A percentile compares a stretch with the other conserved stretches of the same genome.
phyloP scores from a whole-genome alignment of 2,329 filamentous ascomycete species.

The Lasiodiplodia citricola region DNA sequence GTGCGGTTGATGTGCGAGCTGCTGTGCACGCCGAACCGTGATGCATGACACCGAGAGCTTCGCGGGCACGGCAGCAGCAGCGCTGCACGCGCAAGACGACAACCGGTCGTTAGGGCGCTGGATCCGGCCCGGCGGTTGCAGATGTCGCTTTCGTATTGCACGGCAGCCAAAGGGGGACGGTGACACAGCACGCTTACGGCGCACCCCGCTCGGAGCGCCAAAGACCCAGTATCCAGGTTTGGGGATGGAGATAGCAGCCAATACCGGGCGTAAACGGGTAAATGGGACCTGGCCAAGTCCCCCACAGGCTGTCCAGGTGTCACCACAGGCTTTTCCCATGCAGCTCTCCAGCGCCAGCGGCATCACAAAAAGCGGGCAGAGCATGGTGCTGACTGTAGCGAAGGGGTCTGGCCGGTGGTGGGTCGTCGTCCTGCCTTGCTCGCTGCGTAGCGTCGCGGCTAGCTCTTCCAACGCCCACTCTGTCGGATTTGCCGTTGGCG shows the following conservation, averaged over 20 bases:
- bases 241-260: conserved; percentile 5
- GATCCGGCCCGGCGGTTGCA: conserved; percentile 4
- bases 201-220: conserved; percentile 16
- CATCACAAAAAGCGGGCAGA: neutral
- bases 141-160: conserved; percentile 8
- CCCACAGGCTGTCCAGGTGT: neutral
- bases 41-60: conserved; percentile 7
- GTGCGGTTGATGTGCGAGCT: conserved; percentile 18
- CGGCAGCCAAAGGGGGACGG: conserved; percentile 1
- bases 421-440: neutral
- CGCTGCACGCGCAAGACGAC: conserved; percentile 19
- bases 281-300: conserved; percentile 3
- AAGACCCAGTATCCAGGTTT: conserved; percentile 17
- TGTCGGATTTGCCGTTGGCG: conserved; percentile 14
- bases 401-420: neutral
- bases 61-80: conserved; percentile 2
- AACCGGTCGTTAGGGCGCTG: conserved; percentile 4
- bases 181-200: conserved; percentile 15
- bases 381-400: neutral
- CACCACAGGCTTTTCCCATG: conserved; percentile 7
- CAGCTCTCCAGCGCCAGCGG: neutral
- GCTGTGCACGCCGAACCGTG: conserved; percentile 3
- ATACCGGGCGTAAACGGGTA: conserved; percentile 14
- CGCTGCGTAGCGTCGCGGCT: neutral
- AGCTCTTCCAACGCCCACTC: conserved; percentile 11